Base-by-base conservation (phyloP, 352 stramenopile genomes). In the Globisporangium orthogonon region DNA sequence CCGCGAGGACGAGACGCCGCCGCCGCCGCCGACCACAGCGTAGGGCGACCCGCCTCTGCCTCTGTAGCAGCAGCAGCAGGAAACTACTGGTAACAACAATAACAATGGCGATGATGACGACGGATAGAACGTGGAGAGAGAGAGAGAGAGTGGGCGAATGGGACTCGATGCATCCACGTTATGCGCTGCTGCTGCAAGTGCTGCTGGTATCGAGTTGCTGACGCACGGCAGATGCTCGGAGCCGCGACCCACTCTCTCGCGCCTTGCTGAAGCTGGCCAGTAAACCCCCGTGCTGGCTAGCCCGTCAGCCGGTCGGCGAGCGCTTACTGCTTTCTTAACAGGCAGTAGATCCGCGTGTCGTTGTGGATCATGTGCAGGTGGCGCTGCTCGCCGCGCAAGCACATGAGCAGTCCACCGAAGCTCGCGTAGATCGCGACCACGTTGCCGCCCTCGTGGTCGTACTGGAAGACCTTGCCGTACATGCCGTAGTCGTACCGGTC, bases 401-500 rank as follows among this genome's bases (percentile, higher is more conserved):
- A 94, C 95, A 98, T 98, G 60, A 99, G 83, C 62, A 99, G 73
- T 39, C 97, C 97, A 55, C 97, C 97, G 76, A 98, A 99, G 57
- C 89, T 98, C 52, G 96, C 89, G 56, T 97, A 96, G 71, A 98
- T 97, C 31, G 91, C 80, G 40, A 98, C 87, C 58, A 89, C 86
- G 62, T 95, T 96, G 70, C 95, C 92, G 56, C 95, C 96, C 61
- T 97, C 85, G 73, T 98, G 95, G 62, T 96, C 85, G 65, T 98
- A 97, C 71, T 98, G 89, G 81, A 98, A 99, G 30, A 99, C 91
- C 62, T 97, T 96, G 65, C 97, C 97, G 76, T 98, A 98, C 95
- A 99, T 99, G 40, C 97, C 96, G 71, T 99, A 99, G 78, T 99
- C 97, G 69, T 98, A 99, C 62, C 97, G 95, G 73, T 98, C 95